A percentile compares a stretch with the other conserved stretches of the same genome.
These are phyloP conservation scores for Claviceps maximensis DNA, from an alignment of 2,329 filamentous ascomycete genomes.

Conservation along the genomic window DNA sequence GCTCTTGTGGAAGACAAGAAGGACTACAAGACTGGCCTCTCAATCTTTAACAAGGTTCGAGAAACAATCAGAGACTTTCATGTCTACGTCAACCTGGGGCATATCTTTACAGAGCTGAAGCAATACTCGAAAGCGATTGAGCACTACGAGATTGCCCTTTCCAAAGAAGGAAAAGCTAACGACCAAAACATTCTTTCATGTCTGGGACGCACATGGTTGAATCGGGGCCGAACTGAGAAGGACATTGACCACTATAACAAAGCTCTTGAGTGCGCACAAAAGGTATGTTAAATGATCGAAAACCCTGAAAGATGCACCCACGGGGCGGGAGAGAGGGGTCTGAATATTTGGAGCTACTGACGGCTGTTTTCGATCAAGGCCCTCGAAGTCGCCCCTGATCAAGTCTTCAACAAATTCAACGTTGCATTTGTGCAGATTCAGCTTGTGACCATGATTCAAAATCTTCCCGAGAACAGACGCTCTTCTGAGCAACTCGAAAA, in stretches of 20 bases:
- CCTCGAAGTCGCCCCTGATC: conserved; percentile 63
- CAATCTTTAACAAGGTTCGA: conserved; percentile 79
- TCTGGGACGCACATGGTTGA: conserved; percentile 75
- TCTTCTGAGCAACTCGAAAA: conserved; percentile 69
- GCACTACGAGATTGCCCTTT: conserved; percentile 77
- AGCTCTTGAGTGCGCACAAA: conserved; percentile 47
- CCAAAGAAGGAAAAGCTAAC: conserved; percentile 58
- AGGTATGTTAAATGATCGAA: conserved; percentile 28
- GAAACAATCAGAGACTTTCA: conserved; percentile 82
- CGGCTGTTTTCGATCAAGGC: conserved; percentile 34
- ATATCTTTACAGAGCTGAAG: conserved; percentile 79
- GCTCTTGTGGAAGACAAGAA: conserved; percentile 90
- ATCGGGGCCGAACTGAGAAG: conserved; percentile 55
- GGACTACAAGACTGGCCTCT: conserved; percentile 67
- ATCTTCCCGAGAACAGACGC: conserved; percentile 60
- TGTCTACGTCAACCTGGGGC: conserved; percentile 85
- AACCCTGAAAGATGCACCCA: no score
- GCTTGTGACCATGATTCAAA: conserved; percentile 69
- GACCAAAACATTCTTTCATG: conserved; percentile 74
- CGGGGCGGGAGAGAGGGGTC: neutral
- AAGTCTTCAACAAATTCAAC: conserved; percentile 91
- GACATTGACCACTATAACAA: conserved; percentile 44
- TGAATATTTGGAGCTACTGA: neutral
- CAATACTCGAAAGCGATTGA: conserved; percentile 90
- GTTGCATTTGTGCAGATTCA: conserved; percentile 96